Base-by-base conservation (phyloP, 208 protist genomes). In the Blastocrithidia nonstop region DNA sequence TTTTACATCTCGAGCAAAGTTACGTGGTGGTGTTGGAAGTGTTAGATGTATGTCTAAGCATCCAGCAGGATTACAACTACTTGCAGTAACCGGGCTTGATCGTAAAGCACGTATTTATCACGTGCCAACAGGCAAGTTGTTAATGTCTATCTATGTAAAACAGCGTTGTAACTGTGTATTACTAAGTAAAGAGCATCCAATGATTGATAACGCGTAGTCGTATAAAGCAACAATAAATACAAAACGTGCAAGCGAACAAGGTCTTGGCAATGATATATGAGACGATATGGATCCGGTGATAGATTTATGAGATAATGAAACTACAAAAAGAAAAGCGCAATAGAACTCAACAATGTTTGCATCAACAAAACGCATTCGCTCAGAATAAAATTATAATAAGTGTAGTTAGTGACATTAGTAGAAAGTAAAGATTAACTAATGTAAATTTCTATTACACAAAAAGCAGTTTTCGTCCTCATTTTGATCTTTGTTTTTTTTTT, bases 231-330 rank as follows among this genome's bases (percentile, higher is more conserved):
- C 82, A 17, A 58, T 70, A 19, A 88, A 84, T 50, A 43, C 44
- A 6, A 88, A 88, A 45, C 62, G 73, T 33, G 74, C 79, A 3
- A 65, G 62, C 49, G 84, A 79, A 37, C 54, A 46, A 6, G 49
- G 52, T 15, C 44, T 88, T n/a, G 73, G 79, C 19, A 71, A 83
- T 50, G 63, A 79, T 38, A 38, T 88, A 1, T 88, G 79, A 74
- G 79, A 88, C 50, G 72, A 82, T 46, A 88, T 88, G 79, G 79
- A 88, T 54, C 79, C 79, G 20, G 69, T 88, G 4, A 44, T 82
- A 6, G 79, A 88, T 46, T 68, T 70, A 0, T 60, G 83, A 1
- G 74, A 64, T 11, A 69, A 79, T 7, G n/a, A n/a, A n/a, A n/a
- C n/a, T n/a, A n/a, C n/a, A n/a, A n/a, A n/a, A n/a, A n/a, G n/a